Evolutionary conservation across 164 flowering plant species (phyloP), one percentile per base, ranked within the genome.

Genomic region (Vitis labrusca): DNA sequence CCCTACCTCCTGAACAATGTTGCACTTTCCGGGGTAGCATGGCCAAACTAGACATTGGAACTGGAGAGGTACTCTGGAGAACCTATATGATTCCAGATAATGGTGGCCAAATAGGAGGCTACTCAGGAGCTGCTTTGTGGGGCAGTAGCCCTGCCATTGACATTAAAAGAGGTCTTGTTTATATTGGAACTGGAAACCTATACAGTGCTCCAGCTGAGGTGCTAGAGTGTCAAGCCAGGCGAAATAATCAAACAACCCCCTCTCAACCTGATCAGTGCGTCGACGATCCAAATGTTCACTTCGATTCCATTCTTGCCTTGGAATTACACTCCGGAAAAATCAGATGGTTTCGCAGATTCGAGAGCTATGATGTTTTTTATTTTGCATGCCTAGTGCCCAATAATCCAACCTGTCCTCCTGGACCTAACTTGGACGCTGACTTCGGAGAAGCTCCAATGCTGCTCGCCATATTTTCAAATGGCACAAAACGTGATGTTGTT

Each of bases 71-170:
- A 9, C 0, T 74, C 9, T 85, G 88, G 88, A 79, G 71, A 37
- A 83, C 86, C 10, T 83, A 61, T 55, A 76, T 73, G 11, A 62
- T 85, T 6, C 88, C 83, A 0, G 86, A 85, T 59, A 81, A 85
- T 37, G 73, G 75, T 1, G 85, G 85, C 37, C 61, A 52, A 14
- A 2, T 19, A 3, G 86, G 83, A 8, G 83, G 79, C 10, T 83
- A 83, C 71, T 58, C 88, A 2, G 88, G 88, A 12, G 88, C 79
- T 0, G 82, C 86, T 16, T 70, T 85, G 48, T 85, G 88, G 88
- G 88, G 88, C 49, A 85, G 88, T 71, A 85, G 88, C 73, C 89
- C 87, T 0, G 68, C 89, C 59, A 78, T 82, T 11, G 89, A 86
- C 66, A 15, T 59, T 2, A 1, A 10, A 1, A 70, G 85, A 55